Conservation (phyloP, 495 filamentous ascomycete genomes). For the Aspergillus olivimuriae region DNA sequence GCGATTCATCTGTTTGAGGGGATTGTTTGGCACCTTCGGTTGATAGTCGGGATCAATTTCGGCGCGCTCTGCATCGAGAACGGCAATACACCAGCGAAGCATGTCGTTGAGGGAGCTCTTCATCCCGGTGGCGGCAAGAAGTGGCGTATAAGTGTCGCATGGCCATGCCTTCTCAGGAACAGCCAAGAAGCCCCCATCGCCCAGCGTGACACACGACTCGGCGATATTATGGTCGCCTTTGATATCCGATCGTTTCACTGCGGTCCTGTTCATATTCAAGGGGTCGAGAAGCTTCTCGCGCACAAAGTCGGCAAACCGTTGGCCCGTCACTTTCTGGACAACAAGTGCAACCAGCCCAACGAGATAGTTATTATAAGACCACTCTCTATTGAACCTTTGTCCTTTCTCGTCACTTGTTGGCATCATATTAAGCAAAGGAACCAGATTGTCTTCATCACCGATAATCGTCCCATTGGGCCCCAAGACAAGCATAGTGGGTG, state of each 20-base stretch:
- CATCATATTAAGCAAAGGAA: conserved; percentile 25
- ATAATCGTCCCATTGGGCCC: conserved; percentile 6
- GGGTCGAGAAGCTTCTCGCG: conserved; percentile 37
- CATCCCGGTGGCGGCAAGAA: conserved; percentile 11
- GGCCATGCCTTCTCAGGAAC: conserved; percentile 5
- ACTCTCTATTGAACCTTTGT: conserved; percentile 20
- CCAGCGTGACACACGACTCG: neutral
- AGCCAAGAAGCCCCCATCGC: conserved; percentile 3
- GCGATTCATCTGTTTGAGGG: conserved; percentile 12
- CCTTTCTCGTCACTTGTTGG: conserved; percentile 15
- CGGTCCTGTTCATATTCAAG: conserved; percentile 19
- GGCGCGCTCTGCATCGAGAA: conserved; percentile 8
- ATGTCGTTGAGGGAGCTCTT: conserved; percentile 15
- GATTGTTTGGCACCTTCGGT: conserved; percentile 2
- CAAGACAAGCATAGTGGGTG: conserved; percentile 16
- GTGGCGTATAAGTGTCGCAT: conserved; percentile 6
- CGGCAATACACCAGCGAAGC: conserved; percentile 13
- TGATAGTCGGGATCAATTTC: neutral
- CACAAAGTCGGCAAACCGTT: conserved; percentile 33
- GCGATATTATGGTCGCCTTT: conserved; percentile 10
- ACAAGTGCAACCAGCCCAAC: conserved; percentile 33
- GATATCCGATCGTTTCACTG: conserved; percentile 2
- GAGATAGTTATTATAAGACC: conserved; percentile 42
- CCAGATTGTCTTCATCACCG: conserved; percentile 9
- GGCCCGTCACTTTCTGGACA: conserved; percentile 35